Percentiles rank a stretch among this genome's conserved stretches.
These are phyloP conservation scores for Cyberlindnera mrakii DNA, from an alignment of 805 yeast genomes.

Conservation along the genomic window DNA sequence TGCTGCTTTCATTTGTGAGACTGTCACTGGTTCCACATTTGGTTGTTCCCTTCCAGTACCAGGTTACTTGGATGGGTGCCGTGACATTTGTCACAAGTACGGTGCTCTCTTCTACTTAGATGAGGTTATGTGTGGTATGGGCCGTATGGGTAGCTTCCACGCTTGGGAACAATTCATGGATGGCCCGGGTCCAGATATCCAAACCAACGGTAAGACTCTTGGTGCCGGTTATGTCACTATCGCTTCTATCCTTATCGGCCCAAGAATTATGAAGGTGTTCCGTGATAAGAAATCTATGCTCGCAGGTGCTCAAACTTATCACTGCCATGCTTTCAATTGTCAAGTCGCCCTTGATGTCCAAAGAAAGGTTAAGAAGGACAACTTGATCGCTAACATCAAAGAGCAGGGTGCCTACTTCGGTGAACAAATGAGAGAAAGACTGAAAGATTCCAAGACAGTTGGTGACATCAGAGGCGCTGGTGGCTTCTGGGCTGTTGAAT, in stretches of 20 bases:
- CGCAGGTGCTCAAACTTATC: slow-evolving; percentile 45
- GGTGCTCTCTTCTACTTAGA: slow-evolving; percentile 44
- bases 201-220: slow-evolving; percentile 42
- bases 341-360: slow-evolving; percentile 42
- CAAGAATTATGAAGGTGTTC: slow-evolving; percentile 31
- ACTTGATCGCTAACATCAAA: slow-evolving; percentile 34
- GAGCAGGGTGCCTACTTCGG: slow-evolving; percentile 40
- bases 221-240: slow-evolving; percentile 45
- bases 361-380: slow-evolving; percentile 30
- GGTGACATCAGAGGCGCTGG: slow-evolving; percentile 53
- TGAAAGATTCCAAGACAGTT: slow-evolving; percentile 28
- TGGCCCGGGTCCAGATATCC: slow-evolving; percentile 41
- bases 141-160: slow-evolving; percentile 42
- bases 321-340: slow-evolving; percentile 40
- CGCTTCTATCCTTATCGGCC: slow-evolving; percentile 35
- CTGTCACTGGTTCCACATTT: slow-evolving; percentile 41
- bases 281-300: slow-evolving; percentile 23
- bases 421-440: slow-evolving; percentile 24
- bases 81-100: slow-evolving; percentile 43
- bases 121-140: slow-evolving; percentile 53
- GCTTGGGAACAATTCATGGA: slow-evolving; percentile 37
- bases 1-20: slow-evolving; percentile 38
- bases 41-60: slow-evolving; percentile 37
- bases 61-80: slow-evolving; percentile 40
- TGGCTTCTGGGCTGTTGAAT: slow-evolving; percentile 49